Conservation (phyloP, 2,329 filamentous ascomycete genomes). For the Pseudogymnoascus sp. region DNA sequence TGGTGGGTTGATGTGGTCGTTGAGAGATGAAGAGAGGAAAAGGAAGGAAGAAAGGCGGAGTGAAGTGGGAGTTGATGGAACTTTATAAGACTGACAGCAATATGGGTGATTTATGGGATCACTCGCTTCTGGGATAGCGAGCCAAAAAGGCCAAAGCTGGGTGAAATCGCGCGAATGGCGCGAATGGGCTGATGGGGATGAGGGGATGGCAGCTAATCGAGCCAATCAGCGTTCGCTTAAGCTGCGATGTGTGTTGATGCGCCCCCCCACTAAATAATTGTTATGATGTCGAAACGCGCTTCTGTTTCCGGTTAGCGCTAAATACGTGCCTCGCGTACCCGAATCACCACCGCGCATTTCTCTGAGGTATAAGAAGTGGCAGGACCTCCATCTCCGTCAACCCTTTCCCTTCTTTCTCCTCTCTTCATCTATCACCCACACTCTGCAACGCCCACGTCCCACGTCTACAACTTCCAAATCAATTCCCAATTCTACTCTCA, state of each 20-base stretch:
- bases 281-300: conserved; percentile 15
- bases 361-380: conserved; percentile 16
- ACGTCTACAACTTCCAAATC: conserved; percentile 16
- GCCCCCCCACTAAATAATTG: not conserved
- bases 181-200: conserved; percentile 19
- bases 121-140: conserved; percentile 14
- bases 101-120: conserved; percentile 15
- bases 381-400: conserved; percentile 14
- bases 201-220: conserved; percentile 19
- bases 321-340: conserved; percentile 12
- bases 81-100: conserved; percentile 15
- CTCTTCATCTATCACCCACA: conserved; percentile 29
- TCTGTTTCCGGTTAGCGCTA: conserved; percentile 1
- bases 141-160: not conserved
- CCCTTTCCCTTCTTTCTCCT: conserved; percentile 22
- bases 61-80: conserved; percentile 17
- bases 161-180: conserved; percentile 22
- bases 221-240: conserved; percentile 10
- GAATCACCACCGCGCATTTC: conserved; percentile 15
- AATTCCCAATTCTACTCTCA: conserved; percentile 34
- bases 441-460: conserved; percentile 18
- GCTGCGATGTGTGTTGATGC: conserved; percentile 3
- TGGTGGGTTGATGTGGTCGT: conserved; percentile 16
- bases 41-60: conserved; percentile 27
- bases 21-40: conserved; percentile 20